A percentile compares a stretch with the other conserved stretches of the same genome.
Conservation (phyloP, 2,329 filamentous ascomycete genomes). For the Botryosphaeria dothidea region DNA sequence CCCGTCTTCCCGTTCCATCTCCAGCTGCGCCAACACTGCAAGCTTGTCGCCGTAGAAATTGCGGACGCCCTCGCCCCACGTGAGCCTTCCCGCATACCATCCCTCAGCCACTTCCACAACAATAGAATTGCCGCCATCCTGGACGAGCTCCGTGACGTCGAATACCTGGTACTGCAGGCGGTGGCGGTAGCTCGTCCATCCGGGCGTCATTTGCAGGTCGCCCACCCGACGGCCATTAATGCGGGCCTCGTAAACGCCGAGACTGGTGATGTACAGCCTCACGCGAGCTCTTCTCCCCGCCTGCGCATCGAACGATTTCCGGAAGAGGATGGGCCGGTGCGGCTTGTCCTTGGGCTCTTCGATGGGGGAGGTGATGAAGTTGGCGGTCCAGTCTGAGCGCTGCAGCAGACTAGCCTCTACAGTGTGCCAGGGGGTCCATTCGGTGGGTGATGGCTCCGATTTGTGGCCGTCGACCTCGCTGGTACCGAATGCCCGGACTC, state of each 20-base stretch:
- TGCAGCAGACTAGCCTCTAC: slow-evolving; percentile 39
- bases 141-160: slow-evolving; percentile 49
- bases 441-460: slow-evolving; percentile 20
- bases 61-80: slow-evolving; percentile 33
- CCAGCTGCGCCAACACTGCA: slow-evolving; percentile 43
- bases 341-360: slow-evolving; percentile 26
- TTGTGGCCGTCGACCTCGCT: background rate
- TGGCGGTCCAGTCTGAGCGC: slow-evolving; percentile 33
- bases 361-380: slow-evolving; percentile 27
- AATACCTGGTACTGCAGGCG: slow-evolving; percentile 57
- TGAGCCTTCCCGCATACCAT: slow-evolving; percentile 49
- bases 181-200: slow-evolving; percentile 54
- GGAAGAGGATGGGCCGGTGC: slow-evolving; percentile 36
- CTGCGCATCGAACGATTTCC: slow-evolving; percentile 27
- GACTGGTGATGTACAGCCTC: slow-evolving; percentile 25
- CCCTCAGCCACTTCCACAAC: slow-evolving; percentile 50
- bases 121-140: slow-evolving; percentile 39
- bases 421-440: slow-evolving; percentile 31
- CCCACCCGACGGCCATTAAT: slow-evolving; percentile 24
- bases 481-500: slow-evolving; percentile 30
- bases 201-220: slow-evolving; percentile 45
- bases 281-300: slow-evolving; percentile 6
- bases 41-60: slow-evolving; percentile 44
- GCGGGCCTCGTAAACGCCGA: slow-evolving; percentile 24
- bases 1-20: slow-evolving; percentile 37